phyloP scores from a whole-genome alignment of 1,284 basidiomycete species.

The Cryptococcus neoformans region DNA sequence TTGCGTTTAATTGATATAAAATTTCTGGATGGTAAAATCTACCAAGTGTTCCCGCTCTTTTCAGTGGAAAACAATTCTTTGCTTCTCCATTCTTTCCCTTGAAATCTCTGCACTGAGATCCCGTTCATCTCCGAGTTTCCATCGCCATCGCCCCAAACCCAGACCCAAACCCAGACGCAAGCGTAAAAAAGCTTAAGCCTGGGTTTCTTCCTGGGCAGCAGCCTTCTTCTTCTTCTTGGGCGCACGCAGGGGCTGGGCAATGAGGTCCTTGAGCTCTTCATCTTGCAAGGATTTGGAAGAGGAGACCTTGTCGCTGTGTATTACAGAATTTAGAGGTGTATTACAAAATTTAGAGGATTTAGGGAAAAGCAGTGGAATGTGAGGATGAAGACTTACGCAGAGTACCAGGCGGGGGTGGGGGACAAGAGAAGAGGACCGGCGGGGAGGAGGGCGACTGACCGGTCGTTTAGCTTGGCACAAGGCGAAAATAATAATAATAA shows the following conservation, averaged over 20 bases:
- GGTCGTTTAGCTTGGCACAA: not conserved
- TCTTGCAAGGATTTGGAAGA: conserved; percentile 86
- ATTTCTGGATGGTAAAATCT: too few relatives aligned
- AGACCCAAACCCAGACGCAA: too few relatives aligned
- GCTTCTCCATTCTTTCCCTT: too few relatives aligned
- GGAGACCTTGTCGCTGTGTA: conserved; percentile 64
- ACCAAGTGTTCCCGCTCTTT: too few relatives aligned
- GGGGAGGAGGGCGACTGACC: conserved; percentile 72
- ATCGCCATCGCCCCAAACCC: too few relatives aligned
- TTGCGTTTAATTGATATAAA: too few relatives aligned
- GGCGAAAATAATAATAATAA: conserved; percentile 37
- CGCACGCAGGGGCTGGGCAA: conserved; percentile 69
- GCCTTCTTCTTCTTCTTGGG: conserved; percentile 85
- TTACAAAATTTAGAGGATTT: not conserved
- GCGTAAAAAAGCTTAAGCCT: too few relatives aligned
- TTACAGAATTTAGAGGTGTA: not conserved
- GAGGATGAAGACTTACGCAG: conserved; percentile 54
- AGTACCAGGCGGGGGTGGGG: conserved; percentile 72
- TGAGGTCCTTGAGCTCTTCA: conserved; percentile 71
- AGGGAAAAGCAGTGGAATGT: too few relatives aligned
- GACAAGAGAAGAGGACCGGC: conserved; percentile 73
- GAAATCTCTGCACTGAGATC: too few relatives aligned
- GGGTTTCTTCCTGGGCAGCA: too few relatives aligned
- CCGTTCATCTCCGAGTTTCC: too few relatives aligned
- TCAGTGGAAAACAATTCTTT: too few relatives aligned